Evolutionary conservation across 2,329 filamentous ascomycete genomes (phyloP), one percentile per base, ranked within the genome.

Genomic region (Trichoderma citrinoviride): DNA sequence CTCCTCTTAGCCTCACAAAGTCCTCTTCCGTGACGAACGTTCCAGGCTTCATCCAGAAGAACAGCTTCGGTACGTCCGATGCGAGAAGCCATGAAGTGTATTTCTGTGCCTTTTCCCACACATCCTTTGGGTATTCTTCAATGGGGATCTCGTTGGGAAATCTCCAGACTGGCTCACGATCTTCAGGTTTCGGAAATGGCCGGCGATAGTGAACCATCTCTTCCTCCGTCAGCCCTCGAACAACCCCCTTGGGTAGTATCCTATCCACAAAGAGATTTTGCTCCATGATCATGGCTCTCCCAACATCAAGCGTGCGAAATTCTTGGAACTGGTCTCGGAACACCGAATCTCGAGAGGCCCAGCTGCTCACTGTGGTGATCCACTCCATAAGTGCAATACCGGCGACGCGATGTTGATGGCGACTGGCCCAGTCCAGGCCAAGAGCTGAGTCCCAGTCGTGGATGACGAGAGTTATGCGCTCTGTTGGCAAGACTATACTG

Each of bases 361-460:
- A 61, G 37, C 15, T 43, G 10, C 8, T 17, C 40, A 61, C 3
- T 0, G 47, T 25, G 14, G 58, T 25, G 44, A 61, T 29, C 47
- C 58, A 61, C 7, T 61, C 47, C 58, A 61, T 53, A 29, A 61
- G 21, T 6, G 46, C 47, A 3, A 62, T 1, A 7, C 58, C 49
- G 4, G 49, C 47, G 17, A 54, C n/a, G 5, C 49, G 49, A 44
- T 54, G n/a, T 33, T 54, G 47, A 37, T 62, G 58, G 5, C 49
- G 58, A 2, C 58, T 54, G 2, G 58, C 58, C 49, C 58, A 62
- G 49, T 53, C 49, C 19, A 62, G 3, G 5, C 58, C 58, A 10
- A 61, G 58, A 33, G 58, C 47, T 23, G 58, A 61, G 2, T 33
- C 47, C 58, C 23, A 61, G 19, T 61, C 58, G 14, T 61, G 58